These are phyloP conservation scores for Mortierella claussenii DNA, from an alignment of 192 early-diverging fungal species.

Conservation along the genomic window DNA sequence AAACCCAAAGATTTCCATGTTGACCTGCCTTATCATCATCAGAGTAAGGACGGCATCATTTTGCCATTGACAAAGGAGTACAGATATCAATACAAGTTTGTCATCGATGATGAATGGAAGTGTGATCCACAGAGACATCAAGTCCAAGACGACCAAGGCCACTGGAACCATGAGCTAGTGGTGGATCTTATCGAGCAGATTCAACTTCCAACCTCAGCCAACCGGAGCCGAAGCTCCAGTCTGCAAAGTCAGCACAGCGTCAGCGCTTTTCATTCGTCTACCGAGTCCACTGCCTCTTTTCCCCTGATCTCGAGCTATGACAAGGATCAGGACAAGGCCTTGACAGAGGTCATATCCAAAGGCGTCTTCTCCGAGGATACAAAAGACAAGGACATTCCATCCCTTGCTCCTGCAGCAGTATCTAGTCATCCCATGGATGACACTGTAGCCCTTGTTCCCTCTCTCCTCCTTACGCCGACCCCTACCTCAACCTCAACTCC, in stretches of 20 bases:
- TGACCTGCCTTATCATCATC: conserved; percentile 36
- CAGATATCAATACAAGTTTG: conserved; percentile 53
- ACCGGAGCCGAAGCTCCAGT: conserved; percentile 45
- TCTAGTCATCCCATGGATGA: not conserved
- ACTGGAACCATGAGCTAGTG: conserved; percentile 67
- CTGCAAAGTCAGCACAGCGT: conserved; percentile 17
- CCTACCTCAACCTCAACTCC: too few relatives aligned
- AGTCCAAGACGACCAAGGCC: conserved; percentile 63
- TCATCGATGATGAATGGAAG: conserved; percentile 51
- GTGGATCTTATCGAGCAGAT: conserved; percentile 49
- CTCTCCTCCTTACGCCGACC: too few relatives aligned
- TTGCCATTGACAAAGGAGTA: conserved; percentile 38
- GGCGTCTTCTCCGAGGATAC: not conserved
- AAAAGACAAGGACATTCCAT: not conserved
- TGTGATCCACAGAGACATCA: conserved; percentile 18
- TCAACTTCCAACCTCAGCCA: not conserved
- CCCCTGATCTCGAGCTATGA: not conserved
- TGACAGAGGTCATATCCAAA: not conserved
- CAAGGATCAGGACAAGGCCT: too few relatives aligned
- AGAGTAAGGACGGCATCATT: conserved; percentile 28
- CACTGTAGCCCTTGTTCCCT: not conserved
- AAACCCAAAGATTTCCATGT: conserved; percentile 1
- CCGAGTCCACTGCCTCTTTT: not conserved
- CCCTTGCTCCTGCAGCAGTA: not conserved
- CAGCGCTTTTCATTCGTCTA: too few relatives aligned